phyloP scores from a whole-genome alignment of 2,329 filamentous ascomycete genomes.

The Pseudogymnoascus sp. region DNA sequence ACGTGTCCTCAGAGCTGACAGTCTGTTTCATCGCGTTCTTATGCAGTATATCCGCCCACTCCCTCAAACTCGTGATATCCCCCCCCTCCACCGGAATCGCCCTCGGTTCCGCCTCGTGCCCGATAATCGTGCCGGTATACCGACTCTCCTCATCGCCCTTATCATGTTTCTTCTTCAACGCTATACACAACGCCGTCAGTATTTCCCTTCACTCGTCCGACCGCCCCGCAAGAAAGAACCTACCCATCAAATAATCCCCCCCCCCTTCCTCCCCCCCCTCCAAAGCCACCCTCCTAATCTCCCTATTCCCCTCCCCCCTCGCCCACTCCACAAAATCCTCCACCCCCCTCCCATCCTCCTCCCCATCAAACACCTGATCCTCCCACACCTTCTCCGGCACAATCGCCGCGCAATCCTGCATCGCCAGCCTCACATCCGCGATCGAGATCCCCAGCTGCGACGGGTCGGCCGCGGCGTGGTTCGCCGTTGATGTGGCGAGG shows the following conservation, averaged over 20 bases:
- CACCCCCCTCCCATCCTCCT: slow-evolving; percentile 72
- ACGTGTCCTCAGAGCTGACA: slow-evolving; percentile 14
- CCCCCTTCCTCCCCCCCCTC: slow-evolving; percentile 56
- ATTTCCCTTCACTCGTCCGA: slow-evolving; percentile 40
- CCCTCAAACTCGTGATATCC: slow-evolving; percentile 53
- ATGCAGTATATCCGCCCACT: slow-evolving; percentile 47
- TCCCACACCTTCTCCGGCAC: slow-evolving; percentile 56
- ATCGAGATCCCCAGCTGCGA: slow-evolving; percentile 44
- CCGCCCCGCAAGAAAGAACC: slow-evolving; percentile 16
- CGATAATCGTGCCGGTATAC: slow-evolving; percentile 76
- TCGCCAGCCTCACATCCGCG: slow-evolving; percentile 74
- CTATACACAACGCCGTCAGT: neutral
- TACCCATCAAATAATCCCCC: slow-evolving; percentile 62
- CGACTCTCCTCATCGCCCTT: slow-evolving; percentile 74
- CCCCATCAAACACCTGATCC: slow-evolving; percentile 56
- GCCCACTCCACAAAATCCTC: slow-evolving; percentile 76
- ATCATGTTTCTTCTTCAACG: slow-evolving; percentile 82
- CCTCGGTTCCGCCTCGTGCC: slow-evolving; percentile 60
- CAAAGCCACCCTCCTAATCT: slow-evolving; percentile 73
- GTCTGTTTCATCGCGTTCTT: slow-evolving; percentile 14
- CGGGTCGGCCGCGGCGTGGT: slow-evolving; percentile 46
- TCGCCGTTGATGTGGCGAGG: slow-evolving; percentile 63
- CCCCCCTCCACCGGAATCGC: slow-evolving; percentile 74
- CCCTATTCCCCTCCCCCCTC: slow-evolving; percentile 60
- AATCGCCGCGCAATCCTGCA: slow-evolving; percentile 72